Percentiles rank a stretch among this genome's conserved stretches.
phyloP scores from a whole-genome alignment of 345 rosid species.

The Hibiscus syriacus region DNA sequence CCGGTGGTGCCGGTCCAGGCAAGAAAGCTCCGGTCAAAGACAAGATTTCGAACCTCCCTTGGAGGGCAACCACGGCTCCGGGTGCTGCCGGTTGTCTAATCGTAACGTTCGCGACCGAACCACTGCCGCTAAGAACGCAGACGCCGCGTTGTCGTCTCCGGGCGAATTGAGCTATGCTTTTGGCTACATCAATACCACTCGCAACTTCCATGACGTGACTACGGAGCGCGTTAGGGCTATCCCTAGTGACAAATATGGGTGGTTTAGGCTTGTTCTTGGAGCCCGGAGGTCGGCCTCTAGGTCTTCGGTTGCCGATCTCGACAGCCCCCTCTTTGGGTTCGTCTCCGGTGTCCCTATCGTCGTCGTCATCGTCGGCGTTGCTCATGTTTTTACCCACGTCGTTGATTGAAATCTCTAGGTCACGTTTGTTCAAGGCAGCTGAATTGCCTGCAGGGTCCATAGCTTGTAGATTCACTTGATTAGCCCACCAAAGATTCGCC shows the following conservation, averaged over 20 bases:
- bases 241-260: slow-evolving; percentile 68
- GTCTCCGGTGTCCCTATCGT: slow-evolving; percentile 44
- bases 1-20: slow-evolving; percentile 88
- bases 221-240: slow-evolving; percentile 80
- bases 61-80: slow-evolving; percentile 61
- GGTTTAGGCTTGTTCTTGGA: slow-evolving; percentile 79
- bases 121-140: slow-evolving; percentile 74
- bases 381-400: slow-evolving; percentile 14
- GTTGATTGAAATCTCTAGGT: slow-evolving; percentile 38
- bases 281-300: slow-evolving; percentile 79
- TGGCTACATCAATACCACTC: slow-evolving; percentile 67
- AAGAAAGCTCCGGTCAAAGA: slow-evolving; percentile 73
- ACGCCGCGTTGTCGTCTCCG: slow-evolving; percentile 72
- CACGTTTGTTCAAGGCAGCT: slow-evolving; percentile 35
- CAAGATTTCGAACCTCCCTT: slow-evolving; percentile 71
- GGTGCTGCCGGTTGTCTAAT: slow-evolving; percentile 76
- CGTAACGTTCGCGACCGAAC: slow-evolving; percentile 75
- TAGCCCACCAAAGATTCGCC: slow-evolving; percentile 83
- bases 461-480: slow-evolving; percentile 47
- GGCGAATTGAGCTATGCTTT: slow-evolving; percentile 65
- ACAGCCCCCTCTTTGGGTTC: slow-evolving; percentile 69
- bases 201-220: slow-evolving; percentile 77
- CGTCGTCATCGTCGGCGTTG: slow-evolving; percentile 43
- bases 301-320: slow-evolving; percentile 59
- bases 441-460: slow-evolving; percentile 49